Base-by-base conservation (phyloP, 192 early-diverging fungal genomes). In the Podila verticillata region DNA sequence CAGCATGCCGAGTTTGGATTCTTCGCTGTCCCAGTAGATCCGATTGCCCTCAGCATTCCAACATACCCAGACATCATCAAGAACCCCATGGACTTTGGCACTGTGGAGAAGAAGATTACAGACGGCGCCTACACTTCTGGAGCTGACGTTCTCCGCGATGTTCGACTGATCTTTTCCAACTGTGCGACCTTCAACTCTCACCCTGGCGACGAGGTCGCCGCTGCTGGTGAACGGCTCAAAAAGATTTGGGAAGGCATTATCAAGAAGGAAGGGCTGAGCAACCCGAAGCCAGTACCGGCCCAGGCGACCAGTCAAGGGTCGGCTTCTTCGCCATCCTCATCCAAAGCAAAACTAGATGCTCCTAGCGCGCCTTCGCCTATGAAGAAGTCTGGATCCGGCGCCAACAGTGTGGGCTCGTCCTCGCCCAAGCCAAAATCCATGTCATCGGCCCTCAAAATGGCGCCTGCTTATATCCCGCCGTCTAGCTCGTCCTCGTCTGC, bases 11-110 rank as follows among this genome's bases (percentile, higher is more conserved):
- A 80, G 54, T 80, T 80, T 72, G 80, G 77, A 49, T 61, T 65
- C 32, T 88, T 87, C 69, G 75, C 73, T 22, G 75, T 83, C 5
- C 94, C 94, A 5, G 93, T 95, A 1, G 93, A 96, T 83, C 90
- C 92, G 17, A 84, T 93, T 24, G 74, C 72, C 13, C 79, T 89
- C 4, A 82, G 85, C 7, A 92, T 94, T 56, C 91, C 93, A 7
- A 88, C 86, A 7, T 96, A 96, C 72, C 87, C 86, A 32, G 74
- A 85, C 24, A 72, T 96, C 26, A 87, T 96, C 66, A 92, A 93
- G 66, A 24, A 87, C 5, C 94, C 94, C 9, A 96, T 96, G 93
- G 94, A 90, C 51, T 85, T 91, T 54, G 70, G 82, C 2, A 91
- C 89, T 4, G 73, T 91, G 35, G 54, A 81, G 47, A 74, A 66